Evolutionary conservation across 768 basidiomycete genomes (phyloP).

Genomic region (Pleurotus tuoliensis): DNA sequence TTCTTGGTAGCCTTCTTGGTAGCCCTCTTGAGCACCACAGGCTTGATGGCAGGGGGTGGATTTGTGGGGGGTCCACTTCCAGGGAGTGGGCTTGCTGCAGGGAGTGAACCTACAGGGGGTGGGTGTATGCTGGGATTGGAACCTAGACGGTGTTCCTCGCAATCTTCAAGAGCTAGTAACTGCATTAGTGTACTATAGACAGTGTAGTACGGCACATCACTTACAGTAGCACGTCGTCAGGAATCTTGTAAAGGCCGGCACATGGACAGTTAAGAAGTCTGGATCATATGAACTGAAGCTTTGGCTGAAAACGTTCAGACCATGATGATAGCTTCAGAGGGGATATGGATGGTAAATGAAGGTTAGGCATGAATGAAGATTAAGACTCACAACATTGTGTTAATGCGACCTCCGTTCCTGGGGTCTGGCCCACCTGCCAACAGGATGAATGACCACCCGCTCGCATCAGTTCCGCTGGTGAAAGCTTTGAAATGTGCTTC

Average conservation of each 20-base stretch:
- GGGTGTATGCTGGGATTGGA: background rate
- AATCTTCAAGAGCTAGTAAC: background rate
- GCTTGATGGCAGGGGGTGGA: background rate
- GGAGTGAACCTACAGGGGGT: background rate
- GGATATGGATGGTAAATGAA: background rate
- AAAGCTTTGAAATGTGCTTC: background rate
- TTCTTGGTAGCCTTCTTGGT: background rate
- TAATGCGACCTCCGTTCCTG: conserved; percentile 64
- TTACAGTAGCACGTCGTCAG: background rate
- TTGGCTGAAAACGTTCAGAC: background rate
- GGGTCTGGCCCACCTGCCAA: background rate
- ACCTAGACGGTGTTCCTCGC: background rate
- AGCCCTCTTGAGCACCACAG: background rate
- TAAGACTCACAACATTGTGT: conserved; percentile 33
- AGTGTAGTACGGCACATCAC: background rate
- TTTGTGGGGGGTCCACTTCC: background rate
- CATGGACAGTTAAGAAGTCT: background rate
- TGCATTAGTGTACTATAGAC: background rate
- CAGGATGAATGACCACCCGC: background rate
- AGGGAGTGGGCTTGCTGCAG: background rate
- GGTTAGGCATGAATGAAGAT: background rate
- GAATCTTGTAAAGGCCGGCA: background rate
- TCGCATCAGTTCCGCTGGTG: background rate
- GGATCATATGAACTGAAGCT: background rate
- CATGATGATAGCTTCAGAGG: background rate